Evolutionary conservation across 129 eudicot species (phyloP).

Genomic region (Lactuca saligna): DNA sequence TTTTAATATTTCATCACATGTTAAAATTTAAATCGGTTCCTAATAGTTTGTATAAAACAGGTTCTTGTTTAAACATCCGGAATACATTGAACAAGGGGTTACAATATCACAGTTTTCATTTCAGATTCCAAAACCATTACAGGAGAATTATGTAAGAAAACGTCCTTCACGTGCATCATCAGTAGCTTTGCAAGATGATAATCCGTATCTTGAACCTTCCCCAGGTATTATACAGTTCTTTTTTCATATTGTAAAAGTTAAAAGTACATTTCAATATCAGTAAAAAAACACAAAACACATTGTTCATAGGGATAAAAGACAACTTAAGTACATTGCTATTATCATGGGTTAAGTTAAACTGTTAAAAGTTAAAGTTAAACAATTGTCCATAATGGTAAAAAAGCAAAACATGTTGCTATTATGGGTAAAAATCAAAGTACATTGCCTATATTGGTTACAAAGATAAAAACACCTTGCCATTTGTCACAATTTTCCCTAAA

Average conservation of each 20-base stretch:
- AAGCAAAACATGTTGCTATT: too few species aligned
- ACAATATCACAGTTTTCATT: conserved; percentile 69
- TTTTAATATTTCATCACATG: not conserved
- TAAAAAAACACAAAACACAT: too few species aligned
- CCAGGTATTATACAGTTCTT: conserved; percentile 35
- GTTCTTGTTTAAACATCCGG: conserved; percentile 63
- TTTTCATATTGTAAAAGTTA: not conserved
- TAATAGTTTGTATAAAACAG: conserved; percentile 33
- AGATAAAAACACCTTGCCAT: too few species aligned
- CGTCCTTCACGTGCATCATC: conserved; percentile 36
- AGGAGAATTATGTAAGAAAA: conserved; percentile 64
- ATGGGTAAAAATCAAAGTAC: too few species aligned
- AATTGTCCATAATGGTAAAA: too few species aligned
- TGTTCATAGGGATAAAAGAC: too few species aligned
- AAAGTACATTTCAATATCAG: not conserved
- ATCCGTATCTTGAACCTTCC: conserved; percentile 32
- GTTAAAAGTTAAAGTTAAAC: too few species aligned
- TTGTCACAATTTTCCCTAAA: too few species aligned
- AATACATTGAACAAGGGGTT: conserved; percentile 50
- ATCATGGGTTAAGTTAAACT: too few species aligned
- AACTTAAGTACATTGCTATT: too few species aligned
- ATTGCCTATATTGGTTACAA: too few species aligned
- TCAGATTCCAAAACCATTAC: conserved; percentile 73
- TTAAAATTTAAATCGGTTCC: conserved; percentile 4
- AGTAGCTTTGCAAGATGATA: conserved; percentile 25